These are phyloP conservation scores for Yarrowia deformans DNA, from an alignment of 805 yeast genomes.

Conservation along the genomic window DNA sequence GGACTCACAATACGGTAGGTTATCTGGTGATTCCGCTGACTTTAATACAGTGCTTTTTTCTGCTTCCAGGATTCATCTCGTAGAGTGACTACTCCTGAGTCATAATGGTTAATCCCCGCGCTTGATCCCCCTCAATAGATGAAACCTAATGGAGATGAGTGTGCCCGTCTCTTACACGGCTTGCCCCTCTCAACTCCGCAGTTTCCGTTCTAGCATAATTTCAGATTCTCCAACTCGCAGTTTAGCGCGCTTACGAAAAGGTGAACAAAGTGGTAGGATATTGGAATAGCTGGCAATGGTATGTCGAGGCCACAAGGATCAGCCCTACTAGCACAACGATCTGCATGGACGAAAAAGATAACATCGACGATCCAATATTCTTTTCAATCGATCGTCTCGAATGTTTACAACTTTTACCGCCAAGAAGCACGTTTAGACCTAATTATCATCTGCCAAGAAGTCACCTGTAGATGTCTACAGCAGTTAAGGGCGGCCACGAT, in stretches of 20 bases:
- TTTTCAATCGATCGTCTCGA: neutral
- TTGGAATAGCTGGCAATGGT: no score
- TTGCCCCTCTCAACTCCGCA: slow-evolving; percentile 7
- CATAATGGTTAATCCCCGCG: neutral
- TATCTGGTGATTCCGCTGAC: no score
- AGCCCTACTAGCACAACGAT: neutral
- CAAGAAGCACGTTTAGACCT: slow-evolving; percentile 1
- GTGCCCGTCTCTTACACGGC: slow-evolving; percentile 2
- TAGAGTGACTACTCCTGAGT: no score
- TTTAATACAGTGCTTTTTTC: no score
- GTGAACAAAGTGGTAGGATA: no score
- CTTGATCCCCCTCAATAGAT: neutral
- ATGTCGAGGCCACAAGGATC: no score
- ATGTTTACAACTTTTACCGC: neutral
- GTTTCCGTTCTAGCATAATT: slow-evolving; percentile 2
- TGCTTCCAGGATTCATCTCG: no score
- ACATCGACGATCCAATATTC: neutral
- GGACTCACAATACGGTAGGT: no score
- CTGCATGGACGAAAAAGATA: neutral
- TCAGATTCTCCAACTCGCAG: no score
- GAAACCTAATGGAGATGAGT: neutral
- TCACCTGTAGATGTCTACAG: no score
- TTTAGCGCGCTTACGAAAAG: neutral
- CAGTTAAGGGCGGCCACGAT: no score
- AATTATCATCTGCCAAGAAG: neutral